Percentiles rank a stretch among this genome's conserved stretches.
These are phyloP conservation scores for Acer yangbiense DNA, from an alignment of 345 rosid species.

Conservation along the genomic window DNA sequence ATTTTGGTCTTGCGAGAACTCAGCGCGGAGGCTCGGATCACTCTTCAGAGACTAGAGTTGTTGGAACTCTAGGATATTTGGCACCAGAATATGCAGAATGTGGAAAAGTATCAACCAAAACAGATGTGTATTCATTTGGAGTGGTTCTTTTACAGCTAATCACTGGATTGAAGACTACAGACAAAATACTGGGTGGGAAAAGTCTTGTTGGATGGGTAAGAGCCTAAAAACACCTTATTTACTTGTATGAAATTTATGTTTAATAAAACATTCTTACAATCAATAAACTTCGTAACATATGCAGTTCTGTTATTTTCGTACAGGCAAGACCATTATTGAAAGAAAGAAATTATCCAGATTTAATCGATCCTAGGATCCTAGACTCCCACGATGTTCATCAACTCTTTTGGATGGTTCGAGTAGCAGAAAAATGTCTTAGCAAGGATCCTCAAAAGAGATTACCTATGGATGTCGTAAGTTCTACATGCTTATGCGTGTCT, in stretches of 20 bases:
- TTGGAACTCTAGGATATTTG: conserved; percentile 61
- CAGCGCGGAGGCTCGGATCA: conserved; percentile 44
- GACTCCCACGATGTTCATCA: conserved; percentile 65
- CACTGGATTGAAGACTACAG: conserved; percentile 62
- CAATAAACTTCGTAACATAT: background rate
- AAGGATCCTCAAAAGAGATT: conserved; percentile 59
- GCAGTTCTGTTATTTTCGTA: background rate
- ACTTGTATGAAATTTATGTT: background rate
- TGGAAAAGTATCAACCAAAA: conserved; percentile 63
- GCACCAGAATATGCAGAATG: conserved; percentile 73
- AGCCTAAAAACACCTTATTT: background rate
- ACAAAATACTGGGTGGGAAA: conserved; percentile 55
- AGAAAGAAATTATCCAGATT: conserved; percentile 58
- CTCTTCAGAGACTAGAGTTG: conserved; percentile 54
- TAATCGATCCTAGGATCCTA: conserved; percentile 53
- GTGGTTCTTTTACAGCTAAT: conserved; percentile 66
- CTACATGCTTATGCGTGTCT: background rate
- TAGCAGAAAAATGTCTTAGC: conserved; percentile 63
- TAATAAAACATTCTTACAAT: too few relatives aligned
- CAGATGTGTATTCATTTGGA: conserved; percentile 71
- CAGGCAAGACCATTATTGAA: conserved; percentile 72
- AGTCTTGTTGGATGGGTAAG: conserved; percentile 78
- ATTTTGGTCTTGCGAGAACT: conserved; percentile 66
- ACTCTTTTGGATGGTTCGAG: conserved; percentile 69
- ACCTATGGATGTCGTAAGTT: conserved; percentile 44